phyloP scores from a whole-genome alignment of 768 basidiomycete genomes.

The Phanerochaete carnosa region DNA sequence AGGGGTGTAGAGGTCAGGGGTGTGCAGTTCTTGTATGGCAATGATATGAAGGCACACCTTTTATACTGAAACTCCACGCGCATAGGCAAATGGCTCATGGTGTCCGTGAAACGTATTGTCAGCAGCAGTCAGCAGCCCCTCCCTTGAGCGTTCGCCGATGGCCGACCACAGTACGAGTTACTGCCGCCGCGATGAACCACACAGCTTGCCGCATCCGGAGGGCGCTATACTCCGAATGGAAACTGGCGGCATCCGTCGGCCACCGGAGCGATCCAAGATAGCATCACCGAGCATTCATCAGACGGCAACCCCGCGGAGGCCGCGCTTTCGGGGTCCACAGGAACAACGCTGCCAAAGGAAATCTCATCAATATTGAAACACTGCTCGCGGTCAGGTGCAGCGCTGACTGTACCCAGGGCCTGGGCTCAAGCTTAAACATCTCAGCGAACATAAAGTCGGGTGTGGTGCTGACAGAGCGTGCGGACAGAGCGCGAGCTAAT shows the following conservation, averaged over 20 bases:
- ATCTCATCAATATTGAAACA: too few species aligned
- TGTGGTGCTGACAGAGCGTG: not conserved
- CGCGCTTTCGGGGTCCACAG: too few species aligned
- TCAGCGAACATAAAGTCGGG: not conserved
- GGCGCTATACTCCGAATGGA: not conserved
- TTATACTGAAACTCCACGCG: not conserved
- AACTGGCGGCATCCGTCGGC: too few species aligned
- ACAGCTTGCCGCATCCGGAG: not conserved
- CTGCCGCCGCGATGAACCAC: not conserved
- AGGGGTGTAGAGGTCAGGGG: not conserved
- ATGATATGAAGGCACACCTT: not conserved
- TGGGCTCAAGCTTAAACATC: too few species aligned
- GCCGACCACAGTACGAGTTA: not conserved
- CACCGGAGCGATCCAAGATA: too few species aligned
- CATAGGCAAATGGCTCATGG: not conserved
- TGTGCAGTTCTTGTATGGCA: not conserved
- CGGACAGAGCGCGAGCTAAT: not conserved
- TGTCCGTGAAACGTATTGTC: too few species aligned
- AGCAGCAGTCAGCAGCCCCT: not conserved
- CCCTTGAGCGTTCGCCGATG: not conserved
- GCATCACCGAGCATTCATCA: too few species aligned
- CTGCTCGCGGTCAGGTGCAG: too few species aligned
- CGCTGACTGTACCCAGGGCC: too few species aligned
- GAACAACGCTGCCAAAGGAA: too few species aligned
- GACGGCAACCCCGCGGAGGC: too few species aligned